Evolutionary conservation across 2,329 filamentous ascomycete species (phyloP), one percentile per base, ranked within the genome.

Genomic region (Aspergillus glaucus): DNA sequence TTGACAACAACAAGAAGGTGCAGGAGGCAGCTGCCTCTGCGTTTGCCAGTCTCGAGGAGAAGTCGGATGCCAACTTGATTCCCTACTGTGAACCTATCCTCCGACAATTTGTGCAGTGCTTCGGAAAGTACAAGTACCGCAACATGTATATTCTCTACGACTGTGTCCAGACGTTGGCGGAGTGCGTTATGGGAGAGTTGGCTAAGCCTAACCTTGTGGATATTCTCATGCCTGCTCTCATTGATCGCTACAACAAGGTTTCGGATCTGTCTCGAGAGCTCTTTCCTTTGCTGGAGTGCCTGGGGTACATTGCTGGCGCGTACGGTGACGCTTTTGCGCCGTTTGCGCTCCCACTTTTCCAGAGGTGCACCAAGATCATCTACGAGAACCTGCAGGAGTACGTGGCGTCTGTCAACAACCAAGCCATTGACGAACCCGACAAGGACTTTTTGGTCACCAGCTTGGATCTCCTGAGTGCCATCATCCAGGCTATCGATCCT

Each of bases 101-200:
- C 46, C 85, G 85, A 53, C 93, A 97, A 66, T 97, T 92, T 62
- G 90, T 96, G 46, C 78, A 80, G 52, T 98, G 93, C 69, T 98
- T 98, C 70, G 80, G 78, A 46, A 90, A 87, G 70, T 98, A 97
- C 81, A 97, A 98, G 78, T 92, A 97, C 70, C 86, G 89, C 62
- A 98, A 98, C 74, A 96, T 97, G 83, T 96, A 94, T 74, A 94
- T 97, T 47, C 81, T 98, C 30, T 98, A 98, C 73, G 93, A 98
- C 72, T 97, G 93, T 68, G 88, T 98, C 30, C 93, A 98, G 73
- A 98, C 93, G 0, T 76, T 98, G 49, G 93, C 93, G 3, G 93
- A 98, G 68, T 86, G 89, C 62, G 86, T 97, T 47, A 90, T 89
- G 9, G 83, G 85, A 6, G 82, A 86, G 30, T 77, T 98, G 55